Percentiles rank a stretch among this genome's conserved stretches.
Conservation (phyloP, 495 filamentous ascomycete species). For the Staphylotrichum tortipilum region DNA sequence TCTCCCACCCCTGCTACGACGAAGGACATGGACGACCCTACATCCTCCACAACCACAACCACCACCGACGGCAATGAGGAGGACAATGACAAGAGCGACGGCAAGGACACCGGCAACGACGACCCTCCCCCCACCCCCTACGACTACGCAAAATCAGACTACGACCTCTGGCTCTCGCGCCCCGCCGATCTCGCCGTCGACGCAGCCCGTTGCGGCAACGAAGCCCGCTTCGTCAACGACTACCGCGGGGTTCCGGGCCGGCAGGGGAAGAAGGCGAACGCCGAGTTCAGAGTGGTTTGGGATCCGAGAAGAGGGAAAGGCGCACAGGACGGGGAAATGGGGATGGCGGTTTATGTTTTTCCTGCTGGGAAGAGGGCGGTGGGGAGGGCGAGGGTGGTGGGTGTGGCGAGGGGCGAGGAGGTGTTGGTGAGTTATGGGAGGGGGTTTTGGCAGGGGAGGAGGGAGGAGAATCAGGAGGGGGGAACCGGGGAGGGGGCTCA, state of each 20-base stretch:
- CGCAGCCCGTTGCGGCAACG: constrained; percentile 53
- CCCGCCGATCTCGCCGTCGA: constrained; percentile 55
- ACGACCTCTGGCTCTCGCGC: constrained; percentile 57
- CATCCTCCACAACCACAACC: neutral
- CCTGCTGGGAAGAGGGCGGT: constrained; percentile 44
- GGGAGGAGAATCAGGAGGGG: constrained; percentile 24
- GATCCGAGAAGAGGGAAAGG: too few relatives aligned
- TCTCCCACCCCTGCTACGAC: too few relatives aligned
- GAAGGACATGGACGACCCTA: too few relatives aligned
- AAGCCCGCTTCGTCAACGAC: constrained; percentile 67
- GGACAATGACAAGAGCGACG: too few relatives aligned
- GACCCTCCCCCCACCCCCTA: too few relatives aligned
- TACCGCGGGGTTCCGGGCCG: constrained; percentile 52
- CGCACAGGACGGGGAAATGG: constrained; percentile 39
- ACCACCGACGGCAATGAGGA: neutral
- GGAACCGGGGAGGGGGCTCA: neutral
- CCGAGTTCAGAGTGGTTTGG: constrained; percentile 53
- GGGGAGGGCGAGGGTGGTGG: constrained; percentile 31
- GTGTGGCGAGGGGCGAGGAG: constrained; percentile 18
- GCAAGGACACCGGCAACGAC: too few relatives aligned
- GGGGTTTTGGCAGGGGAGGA: constrained; percentile 47
- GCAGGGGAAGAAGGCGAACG: constrained; percentile 38
- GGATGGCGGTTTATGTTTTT: constrained; percentile 56
- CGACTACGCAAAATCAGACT: constrained; percentile 46
- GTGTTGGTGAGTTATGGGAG: constrained; percentile 61